A percentile compares a stretch with the other conserved stretches of the same genome.
Evolutionary conservation across 1,284 basidiomycete species (phyloP).

Genomic region (Trametes versicolor): DNA sequence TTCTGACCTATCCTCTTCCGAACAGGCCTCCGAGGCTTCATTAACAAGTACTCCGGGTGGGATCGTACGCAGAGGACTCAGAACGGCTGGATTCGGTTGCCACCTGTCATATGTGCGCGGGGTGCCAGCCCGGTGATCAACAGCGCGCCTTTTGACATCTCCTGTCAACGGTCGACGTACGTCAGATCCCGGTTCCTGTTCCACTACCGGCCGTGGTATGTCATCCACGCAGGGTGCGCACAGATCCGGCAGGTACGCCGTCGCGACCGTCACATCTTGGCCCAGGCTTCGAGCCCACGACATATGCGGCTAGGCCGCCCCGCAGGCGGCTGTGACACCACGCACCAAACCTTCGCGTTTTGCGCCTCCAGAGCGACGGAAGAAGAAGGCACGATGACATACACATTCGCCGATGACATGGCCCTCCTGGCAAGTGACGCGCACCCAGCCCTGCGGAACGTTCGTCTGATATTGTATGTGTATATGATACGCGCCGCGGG

Average conservation of each 20-base stretch:
- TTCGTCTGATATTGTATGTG: background rate
- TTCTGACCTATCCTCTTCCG: background rate
- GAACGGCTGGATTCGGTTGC: background rate
- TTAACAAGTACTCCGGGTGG: background rate
- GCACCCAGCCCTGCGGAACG: background rate
- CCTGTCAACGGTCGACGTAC: conserved; percentile 20
- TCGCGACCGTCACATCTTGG: conserved; percentile 17
- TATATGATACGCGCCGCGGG: background rate
- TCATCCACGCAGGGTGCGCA: background rate
- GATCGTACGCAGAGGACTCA: too few species aligned
- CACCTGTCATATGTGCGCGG: background rate
- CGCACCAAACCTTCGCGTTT: conserved; percentile 17
- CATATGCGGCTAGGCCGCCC: conserved; percentile 2
- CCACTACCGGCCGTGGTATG: background rate
- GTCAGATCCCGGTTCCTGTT: conserved; percentile 7
- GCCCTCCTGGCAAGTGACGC: background rate
- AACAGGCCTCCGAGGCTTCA: background rate
- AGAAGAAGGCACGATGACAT: conserved; percentile 1
- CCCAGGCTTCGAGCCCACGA: background rate
- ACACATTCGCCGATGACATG: conserved; percentile 19
- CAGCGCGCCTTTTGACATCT: conserved; percentile 23
- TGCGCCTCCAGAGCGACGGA: background rate
- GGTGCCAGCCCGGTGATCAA: conserved; percentile 22
- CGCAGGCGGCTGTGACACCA: background rate
- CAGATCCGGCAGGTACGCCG: conserved; percentile 1